Percentiles rank a stretch among this genome's conserved stretches.
Evolutionary conservation across 805 yeast genomes (phyloP).

Genomic region (Candida qinlingensis): DNA sequence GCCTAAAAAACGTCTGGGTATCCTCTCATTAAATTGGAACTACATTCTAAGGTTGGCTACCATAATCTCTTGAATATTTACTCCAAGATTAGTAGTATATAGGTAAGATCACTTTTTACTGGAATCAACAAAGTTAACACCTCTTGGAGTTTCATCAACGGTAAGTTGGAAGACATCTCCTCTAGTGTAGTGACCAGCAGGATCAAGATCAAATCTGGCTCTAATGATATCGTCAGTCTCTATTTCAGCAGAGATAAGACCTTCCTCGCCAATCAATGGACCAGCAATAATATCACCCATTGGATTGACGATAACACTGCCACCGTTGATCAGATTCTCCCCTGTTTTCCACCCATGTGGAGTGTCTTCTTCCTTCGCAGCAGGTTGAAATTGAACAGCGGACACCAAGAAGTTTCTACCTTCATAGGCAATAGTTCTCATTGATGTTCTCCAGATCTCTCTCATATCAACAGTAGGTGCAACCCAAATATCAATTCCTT

Average conservation of each 20-base stretch:
- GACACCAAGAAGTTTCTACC: conserved; percentile 36
- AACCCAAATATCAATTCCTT: conserved; percentile 36
- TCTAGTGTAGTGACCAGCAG: conserved; percentile 39
- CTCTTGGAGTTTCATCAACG: conserved; percentile 32
- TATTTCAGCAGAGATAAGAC: conserved; percentile 35
- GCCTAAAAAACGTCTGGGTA: too few species aligned
- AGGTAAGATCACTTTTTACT: too few species aligned
- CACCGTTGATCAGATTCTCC: conserved; percentile 35
- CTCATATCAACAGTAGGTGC: conserved; percentile 44
- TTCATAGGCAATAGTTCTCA: conserved; percentile 38
- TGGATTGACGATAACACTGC: conserved; percentile 35
- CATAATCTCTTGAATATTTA: too few species aligned
- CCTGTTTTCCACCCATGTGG: conserved; percentile 24
- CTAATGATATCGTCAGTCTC: conserved; percentile 32
- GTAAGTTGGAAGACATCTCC: conserved; percentile 38
- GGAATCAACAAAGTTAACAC: background rate
- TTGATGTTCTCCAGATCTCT: conserved; percentile 38
- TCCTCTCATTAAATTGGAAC: too few species aligned
- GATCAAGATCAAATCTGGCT: conserved; percentile 39
- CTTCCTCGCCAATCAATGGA: conserved; percentile 37
- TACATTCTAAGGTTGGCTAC: too few species aligned
- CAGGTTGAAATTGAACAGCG: conserved; percentile 36
- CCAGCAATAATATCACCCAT: conserved; percentile 40
- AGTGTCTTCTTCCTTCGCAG: conserved; percentile 24
- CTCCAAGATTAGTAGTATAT: too few species aligned